Percentiles rank a stretch among this genome's conserved stretches.
Conservation (phyloP, 2,329 filamentous ascomycete genomes). For the Penicillium expansum region DNA sequence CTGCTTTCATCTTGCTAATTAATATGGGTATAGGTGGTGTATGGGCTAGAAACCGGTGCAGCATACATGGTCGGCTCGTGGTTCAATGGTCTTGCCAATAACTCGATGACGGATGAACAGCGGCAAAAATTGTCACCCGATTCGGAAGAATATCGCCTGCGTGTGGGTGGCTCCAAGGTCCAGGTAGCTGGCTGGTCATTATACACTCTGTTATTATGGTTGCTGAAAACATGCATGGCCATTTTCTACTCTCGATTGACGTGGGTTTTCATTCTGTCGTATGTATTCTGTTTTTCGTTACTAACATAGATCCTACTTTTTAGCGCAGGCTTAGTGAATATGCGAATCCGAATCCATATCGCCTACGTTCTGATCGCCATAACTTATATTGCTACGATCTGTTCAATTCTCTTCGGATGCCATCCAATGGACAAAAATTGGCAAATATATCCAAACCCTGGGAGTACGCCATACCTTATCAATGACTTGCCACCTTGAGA, state of each 20-base stretch:
- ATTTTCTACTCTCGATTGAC: conserved; percentile 58
- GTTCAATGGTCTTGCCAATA: conserved; percentile 56
- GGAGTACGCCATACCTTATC: conserved; percentile 42
- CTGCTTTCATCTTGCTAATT: neutral
- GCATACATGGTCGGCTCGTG: conserved; percentile 51
- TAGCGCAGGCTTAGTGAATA: conserved; percentile 42
- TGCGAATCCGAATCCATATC: conserved; percentile 48
- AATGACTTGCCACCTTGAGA: no score
- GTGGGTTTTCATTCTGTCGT: conserved; percentile 22
- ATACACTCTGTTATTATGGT: conserved; percentile 54
- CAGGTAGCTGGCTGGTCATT: conserved; percentile 55
- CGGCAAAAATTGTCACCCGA: conserved; percentile 46
- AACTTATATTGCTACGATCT: conserved; percentile 52
- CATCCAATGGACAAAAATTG: conserved; percentile 55
- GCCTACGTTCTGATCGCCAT: conserved; percentile 51
- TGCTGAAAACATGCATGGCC: conserved; percentile 55
- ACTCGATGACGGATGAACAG: conserved; percentile 54
- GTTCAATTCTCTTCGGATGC: conserved; percentile 54
- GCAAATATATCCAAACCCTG: conserved; percentile 60
- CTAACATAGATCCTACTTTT: conserved; percentile 6
- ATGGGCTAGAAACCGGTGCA: conserved; percentile 50
- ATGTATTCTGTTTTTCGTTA: neutral
- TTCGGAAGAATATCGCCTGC: conserved; percentile 48
- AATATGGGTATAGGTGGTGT: conserved; percentile 45
- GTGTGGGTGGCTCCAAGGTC: conserved; percentile 55